Conservation (phyloP, 495 filamentous ascomycete species). For the Tuber umbilicatum region DNA sequence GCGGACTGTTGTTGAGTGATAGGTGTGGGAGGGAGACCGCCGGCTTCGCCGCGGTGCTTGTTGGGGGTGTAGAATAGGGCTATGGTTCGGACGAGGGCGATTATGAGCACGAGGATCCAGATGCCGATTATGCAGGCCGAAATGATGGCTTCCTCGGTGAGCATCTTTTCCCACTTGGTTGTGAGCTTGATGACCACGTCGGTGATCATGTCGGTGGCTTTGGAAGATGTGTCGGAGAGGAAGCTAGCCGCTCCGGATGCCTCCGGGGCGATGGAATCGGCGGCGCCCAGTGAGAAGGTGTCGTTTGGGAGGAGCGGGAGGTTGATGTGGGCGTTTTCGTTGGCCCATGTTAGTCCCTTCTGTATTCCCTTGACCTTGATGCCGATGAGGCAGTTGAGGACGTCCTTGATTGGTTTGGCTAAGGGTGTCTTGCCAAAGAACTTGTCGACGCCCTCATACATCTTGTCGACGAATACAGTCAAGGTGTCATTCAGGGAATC, state of each 20-base stretch:
- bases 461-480: conserved; percentile 68
- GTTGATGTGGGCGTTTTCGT: conserved; percentile 72
- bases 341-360: conserved; percentile 80
- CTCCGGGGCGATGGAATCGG: conserved; percentile 53
- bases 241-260: conserved; percentile 59
- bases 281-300: conserved; percentile 75
- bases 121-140: conserved; percentile 61
- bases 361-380: conserved; percentile 69
- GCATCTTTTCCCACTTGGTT: conserved; percentile 54
- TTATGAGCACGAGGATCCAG: conserved; percentile 69
- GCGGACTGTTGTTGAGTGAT: background rate
- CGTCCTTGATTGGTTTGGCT: conserved; percentile 55
- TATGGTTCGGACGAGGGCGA: conserved; percentile 62
- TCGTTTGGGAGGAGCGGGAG: conserved; percentile 73
- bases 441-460: conserved; percentile 59
- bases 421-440: conserved; percentile 69
- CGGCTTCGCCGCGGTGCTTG: conserved; percentile 52
- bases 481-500: conserved; percentile 76
- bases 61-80: conserved; percentile 49
- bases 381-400: conserved; percentile 70
- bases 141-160: conserved; percentile 71
- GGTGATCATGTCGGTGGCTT: conserved; percentile 72
- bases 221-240: conserved; percentile 61
- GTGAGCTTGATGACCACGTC: conserved; percentile 63
- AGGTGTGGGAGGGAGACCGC: conserved; percentile 22